Conservation (phyloP, 2,329 filamentous ascomycete species). For the Exophiala dermatitidis region DNA sequence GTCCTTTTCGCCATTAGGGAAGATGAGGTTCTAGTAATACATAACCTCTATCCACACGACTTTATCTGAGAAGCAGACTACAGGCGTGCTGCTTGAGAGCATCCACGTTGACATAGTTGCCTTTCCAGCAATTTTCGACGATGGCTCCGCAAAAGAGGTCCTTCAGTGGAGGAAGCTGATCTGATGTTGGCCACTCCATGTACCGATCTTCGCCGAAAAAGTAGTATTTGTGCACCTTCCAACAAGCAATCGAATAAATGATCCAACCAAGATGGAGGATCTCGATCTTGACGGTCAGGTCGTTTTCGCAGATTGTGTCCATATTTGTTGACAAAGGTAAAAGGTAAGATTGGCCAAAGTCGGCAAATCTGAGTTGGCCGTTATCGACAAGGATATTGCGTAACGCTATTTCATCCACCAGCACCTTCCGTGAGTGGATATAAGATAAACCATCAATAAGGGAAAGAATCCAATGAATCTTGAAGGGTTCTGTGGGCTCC, state of each 20-base stretch:
- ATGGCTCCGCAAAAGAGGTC: slow-evolving; percentile 2
- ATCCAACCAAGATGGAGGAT: slow-evolving; percentile 6
- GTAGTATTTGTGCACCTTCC: slow-evolving; percentile 2
- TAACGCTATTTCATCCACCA: slow-evolving; percentile 22
- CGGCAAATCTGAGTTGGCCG: slow-evolving; percentile 6
- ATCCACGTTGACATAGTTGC: neutral
- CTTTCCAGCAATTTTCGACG: slow-evolving; percentile 4
- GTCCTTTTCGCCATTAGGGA: too few species aligned
- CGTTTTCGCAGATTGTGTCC: slow-evolving; percentile 5
- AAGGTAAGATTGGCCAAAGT: slow-evolving; percentile 3
- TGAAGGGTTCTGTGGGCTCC: slow-evolving; percentile 17
- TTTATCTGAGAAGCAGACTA: neutral
- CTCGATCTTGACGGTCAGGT: slow-evolving; percentile 2
- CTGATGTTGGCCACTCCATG: slow-evolving; percentile 2
- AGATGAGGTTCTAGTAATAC: too few species aligned
- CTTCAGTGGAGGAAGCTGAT: slow-evolving; percentile 1
- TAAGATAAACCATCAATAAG: slow-evolving; percentile 10
- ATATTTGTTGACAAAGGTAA: slow-evolving; percentile 3
- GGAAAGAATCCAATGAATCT: slow-evolving; percentile 19
- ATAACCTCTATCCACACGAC: too few species aligned
- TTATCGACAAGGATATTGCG: slow-evolving; percentile 20
- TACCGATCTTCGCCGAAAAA: slow-evolving; percentile 1
- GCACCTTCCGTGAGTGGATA: slow-evolving; percentile 9
- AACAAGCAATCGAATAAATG: slow-evolving; percentile 5
- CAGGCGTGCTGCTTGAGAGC: neutral